A percentile compares a stretch with the other conserved stretches of the same genome.
phyloP scores from a whole-genome alignment of 768 basidiomycete genomes.

The Pisolithus sp. region DNA sequence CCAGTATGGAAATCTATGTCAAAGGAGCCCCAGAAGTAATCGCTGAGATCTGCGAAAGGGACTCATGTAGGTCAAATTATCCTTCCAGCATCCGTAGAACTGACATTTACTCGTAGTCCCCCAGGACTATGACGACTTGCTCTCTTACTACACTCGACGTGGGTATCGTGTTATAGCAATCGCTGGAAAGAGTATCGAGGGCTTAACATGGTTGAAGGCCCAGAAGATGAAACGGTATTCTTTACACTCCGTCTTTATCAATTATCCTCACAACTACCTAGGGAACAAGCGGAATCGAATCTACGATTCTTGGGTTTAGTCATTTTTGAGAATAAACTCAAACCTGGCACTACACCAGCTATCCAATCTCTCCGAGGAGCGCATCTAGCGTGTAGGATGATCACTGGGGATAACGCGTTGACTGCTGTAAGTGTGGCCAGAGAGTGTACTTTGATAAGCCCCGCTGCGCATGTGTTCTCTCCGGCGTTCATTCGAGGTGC shows the following conservation, averaged over 20 bases:
- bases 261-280: slow-evolving; percentile 25
- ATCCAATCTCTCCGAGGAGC: slow-evolving; percentile 85
- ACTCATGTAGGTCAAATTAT: slow-evolving; percentile 66
- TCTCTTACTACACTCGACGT: slow-evolving; percentile 94
- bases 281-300: slow-evolving; percentile 90
- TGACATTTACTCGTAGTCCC: slow-evolving; percentile 57
- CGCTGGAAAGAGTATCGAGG: slow-evolving; percentile 92
- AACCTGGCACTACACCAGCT: slow-evolving; percentile 83
- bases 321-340: slow-evolving; percentile 97
- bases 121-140: slow-evolving; percentile 89
- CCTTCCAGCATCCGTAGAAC: not conserved
- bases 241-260: slow-evolving; percentile 1
- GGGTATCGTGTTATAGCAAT: slow-evolving; percentile 98
- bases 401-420: slow-evolving; percentile 94
- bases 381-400: slow-evolving; percentile 93
- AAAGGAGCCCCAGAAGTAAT: slow-evolving; percentile 99
- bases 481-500: slow-evolving; percentile 74
- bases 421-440: slow-evolving; percentile 96
- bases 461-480: slow-evolving; percentile 82
- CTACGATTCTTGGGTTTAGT: slow-evolving; percentile 90
- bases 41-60: slow-evolving; percentile 86
- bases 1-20: slow-evolving; percentile 95
- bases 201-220: slow-evolving; percentile 93
- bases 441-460: slow-evolving; percentile 85
- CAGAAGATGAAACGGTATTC: slow-evolving; percentile 90